phyloP scores from a whole-genome alignment of 2,329 filamentous ascomycete species.

The Diatrype stigma region DNA sequence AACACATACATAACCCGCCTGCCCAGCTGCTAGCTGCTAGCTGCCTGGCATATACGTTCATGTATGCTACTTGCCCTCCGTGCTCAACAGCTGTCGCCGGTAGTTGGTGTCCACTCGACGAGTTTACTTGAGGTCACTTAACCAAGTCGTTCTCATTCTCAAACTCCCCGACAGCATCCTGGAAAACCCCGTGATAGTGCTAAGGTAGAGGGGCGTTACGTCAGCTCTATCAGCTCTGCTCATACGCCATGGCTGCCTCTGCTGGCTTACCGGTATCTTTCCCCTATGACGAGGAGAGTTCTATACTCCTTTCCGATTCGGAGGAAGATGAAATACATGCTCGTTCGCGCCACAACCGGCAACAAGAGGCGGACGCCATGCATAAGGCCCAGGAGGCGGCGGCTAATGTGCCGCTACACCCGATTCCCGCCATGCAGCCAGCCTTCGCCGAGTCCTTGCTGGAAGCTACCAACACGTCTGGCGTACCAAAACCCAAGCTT shows the following conservation, averaged over 20 bases:
- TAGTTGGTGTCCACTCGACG: too few species aligned
- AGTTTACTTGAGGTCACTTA: too few species aligned
- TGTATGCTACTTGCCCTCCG: too few species aligned
- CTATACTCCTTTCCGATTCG: constrained; percentile 26
- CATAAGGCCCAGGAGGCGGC: constrained; percentile 26
- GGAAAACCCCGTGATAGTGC: too few species aligned
- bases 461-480: constrained; percentile 57
- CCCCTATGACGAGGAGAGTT: constrained; percentile 25
- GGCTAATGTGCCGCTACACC: constrained; percentile 52
- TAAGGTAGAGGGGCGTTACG: too few species aligned
- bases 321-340: constrained; percentile 25
- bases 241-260: constrained; percentile 19
- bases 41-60: too few species aligned
- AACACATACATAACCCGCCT: too few species aligned
- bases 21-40: too few species aligned
- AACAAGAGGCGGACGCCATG: constrained; percentile 18
- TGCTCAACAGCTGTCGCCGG: too few species aligned
- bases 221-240: constrained; percentile 6
- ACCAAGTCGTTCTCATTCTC: too few species aligned
- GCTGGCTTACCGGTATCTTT: constrained; percentile 20
- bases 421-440: constrained; percentile 70
- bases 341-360: constrained; percentile 12
- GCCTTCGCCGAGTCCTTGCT: constrained; percentile 79
- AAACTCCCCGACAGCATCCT: too few species aligned
- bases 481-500: constrained; percentile 46